Percentiles rank a stretch among this genome's conserved stretches.
These are phyloP conservation scores for Neurospora sp. DNA, from an alignment of 495 filamentous ascomycete species.

Conservation along the genomic window DNA sequence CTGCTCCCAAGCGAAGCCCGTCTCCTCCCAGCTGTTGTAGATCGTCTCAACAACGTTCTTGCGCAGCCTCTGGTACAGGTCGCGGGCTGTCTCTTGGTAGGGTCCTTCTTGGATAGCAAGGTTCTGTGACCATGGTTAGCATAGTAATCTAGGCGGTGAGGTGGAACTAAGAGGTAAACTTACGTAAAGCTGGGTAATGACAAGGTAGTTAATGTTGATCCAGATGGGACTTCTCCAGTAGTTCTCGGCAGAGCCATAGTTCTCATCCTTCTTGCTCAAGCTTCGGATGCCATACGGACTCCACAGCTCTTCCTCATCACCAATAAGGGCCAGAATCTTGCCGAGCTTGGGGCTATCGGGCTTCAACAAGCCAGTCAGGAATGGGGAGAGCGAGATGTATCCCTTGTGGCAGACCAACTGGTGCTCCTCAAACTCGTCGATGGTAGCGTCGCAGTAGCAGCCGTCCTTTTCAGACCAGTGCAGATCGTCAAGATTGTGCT, in stretches of 20 bases:
- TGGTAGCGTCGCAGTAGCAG: constrained; percentile 88
- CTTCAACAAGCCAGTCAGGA: constrained; percentile 65
- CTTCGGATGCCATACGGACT: constrained; percentile 77
- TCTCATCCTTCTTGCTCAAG: constrained; percentile 70
- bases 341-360: constrained; percentile 64
- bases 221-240: constrained; percentile 96
- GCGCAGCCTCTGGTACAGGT: constrained; percentile 66
- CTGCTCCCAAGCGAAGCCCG: constrained; percentile 98
- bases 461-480: constrained; percentile 77
- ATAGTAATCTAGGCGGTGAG: background rate
- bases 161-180: constrained; percentile 21
- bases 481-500: constrained; percentile 81
- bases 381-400: constrained; percentile 90
- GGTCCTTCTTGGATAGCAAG: constrained; percentile 51
- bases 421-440: constrained; percentile 91
- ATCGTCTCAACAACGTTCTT: constrained; percentile 84
- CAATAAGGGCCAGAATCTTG: constrained; percentile 64
- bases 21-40: constrained; percentile 76
- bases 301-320: constrained; percentile 77
- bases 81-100: constrained; percentile 56
- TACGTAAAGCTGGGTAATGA: constrained; percentile 73
- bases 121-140: constrained; percentile 31
- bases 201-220: constrained; percentile 96
- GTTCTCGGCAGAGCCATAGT: constrained; percentile 86
- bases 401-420: constrained; percentile 89